These are phyloP conservation scores for Fusarium oligoseptatum DNA, from an alignment of 2,329 filamentous ascomycete species.

Conservation along the genomic window DNA sequence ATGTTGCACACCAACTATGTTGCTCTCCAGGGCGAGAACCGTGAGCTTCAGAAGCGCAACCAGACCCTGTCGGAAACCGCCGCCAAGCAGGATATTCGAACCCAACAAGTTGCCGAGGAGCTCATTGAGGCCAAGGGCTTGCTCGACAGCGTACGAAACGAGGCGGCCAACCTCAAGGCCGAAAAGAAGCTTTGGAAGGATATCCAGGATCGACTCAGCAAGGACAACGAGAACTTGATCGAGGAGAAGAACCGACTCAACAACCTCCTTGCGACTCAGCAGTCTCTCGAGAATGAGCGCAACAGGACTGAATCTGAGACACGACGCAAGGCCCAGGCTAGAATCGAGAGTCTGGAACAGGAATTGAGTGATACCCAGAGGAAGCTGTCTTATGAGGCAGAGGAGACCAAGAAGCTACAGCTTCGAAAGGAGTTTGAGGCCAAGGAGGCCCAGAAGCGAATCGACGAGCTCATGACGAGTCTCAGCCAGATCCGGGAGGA, in stretches of 20 bases:
- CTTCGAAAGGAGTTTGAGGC: conserved; percentile 91
- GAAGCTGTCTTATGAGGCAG: conserved; percentile 84
- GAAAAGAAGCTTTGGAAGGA: conserved; percentile 96
- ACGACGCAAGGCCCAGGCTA: conserved; percentile 82
- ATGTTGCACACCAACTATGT: conserved; percentile 91
- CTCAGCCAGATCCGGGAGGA: conserved; percentile 88
- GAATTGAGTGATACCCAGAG: conserved; percentile 85
- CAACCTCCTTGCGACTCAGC: conserved; percentile 83
- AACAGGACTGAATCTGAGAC: conserved; percentile 86
- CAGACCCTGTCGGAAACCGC: conserved; percentile 83
- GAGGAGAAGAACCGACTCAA: conserved; percentile 90
- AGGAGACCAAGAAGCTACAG: conserved; percentile 85
- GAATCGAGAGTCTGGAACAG: conserved; percentile 82
- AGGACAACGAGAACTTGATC: conserved; percentile 87
- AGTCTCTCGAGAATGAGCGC: conserved; percentile 91
- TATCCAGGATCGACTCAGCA: conserved; percentile 87
- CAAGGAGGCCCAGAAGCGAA: conserved; percentile 88
- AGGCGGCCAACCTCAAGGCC: conserved; percentile 92
- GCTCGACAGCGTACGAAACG: conserved; percentile 88
- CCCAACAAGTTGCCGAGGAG: conserved; percentile 93
- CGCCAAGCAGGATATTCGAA: conserved; percentile 89
- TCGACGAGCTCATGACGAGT: conserved; percentile 89
- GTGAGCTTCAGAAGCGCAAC: conserved; percentile 86
- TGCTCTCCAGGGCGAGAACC: conserved; percentile 86
- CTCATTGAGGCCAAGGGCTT: conserved; percentile 87